These are phyloP conservation scores for Wickerhamomyces sp. DNA, from an alignment of 1,139 yeast species.

Conservation along the genomic window DNA sequence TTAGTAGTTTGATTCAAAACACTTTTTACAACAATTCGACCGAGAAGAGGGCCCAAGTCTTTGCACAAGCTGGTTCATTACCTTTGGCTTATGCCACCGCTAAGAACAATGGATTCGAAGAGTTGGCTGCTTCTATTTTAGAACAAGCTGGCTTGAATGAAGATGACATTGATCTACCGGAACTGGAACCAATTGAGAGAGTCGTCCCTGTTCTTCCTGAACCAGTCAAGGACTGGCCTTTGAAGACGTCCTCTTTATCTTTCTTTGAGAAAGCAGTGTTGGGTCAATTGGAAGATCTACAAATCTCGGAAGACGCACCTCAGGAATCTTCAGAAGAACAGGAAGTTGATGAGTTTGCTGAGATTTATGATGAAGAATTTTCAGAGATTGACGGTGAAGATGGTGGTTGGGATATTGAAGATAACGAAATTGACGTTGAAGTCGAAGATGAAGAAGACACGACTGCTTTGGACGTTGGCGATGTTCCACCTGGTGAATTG, in stretches of 20 bases:
- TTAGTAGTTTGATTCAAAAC: constrained; percentile 76
- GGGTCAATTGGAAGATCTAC: constrained; percentile 69
- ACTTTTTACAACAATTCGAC: constrained; percentile 73
- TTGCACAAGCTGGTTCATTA: constrained; percentile 71
- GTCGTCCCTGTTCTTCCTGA: constrained; percentile 38
- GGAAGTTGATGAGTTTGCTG: constrained; percentile 11
- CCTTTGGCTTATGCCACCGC: constrained; percentile 95
- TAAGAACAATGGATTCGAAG: constrained; percentile 76
- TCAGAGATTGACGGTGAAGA: constrained; percentile 44
- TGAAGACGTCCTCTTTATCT: constrained; percentile 65
- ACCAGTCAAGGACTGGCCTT: constrained; percentile 65
- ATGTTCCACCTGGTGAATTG: constrained; percentile 49
- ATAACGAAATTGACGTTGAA: constrained; percentile 61
- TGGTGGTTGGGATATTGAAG: constrained; percentile 54
- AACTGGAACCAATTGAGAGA: constrained; percentile 40
- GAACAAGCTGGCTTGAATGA: constrained; percentile 63
- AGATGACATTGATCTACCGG: constrained; percentile 64
- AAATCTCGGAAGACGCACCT: constrained; percentile 29
- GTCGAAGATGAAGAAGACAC: constrained; percentile 52
- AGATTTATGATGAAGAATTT: constrained; percentile 27
- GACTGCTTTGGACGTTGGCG: constrained; percentile 36
- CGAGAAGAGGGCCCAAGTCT: constrained; percentile 69
- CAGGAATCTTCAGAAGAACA: constrained; percentile 20
- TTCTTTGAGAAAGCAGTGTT: constrained; percentile 81
- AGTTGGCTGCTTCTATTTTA: constrained; percentile 65